phyloP scores from a whole-genome alignment of 345 rosid genomes.

The Euphorbia tirucalli region DNA sequence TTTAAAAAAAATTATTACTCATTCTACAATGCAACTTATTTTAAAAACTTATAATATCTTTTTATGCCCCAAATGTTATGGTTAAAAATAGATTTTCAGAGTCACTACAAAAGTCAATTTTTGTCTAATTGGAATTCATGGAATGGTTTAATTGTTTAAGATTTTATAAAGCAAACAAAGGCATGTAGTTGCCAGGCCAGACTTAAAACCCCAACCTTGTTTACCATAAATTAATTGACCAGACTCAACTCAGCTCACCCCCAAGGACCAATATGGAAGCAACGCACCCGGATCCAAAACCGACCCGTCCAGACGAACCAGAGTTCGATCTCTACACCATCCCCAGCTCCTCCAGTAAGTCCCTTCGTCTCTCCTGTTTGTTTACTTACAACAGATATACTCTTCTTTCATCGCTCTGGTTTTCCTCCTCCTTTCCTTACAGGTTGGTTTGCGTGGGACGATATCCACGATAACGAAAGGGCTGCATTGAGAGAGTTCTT shows the following conservation, averaged over 20 bases:
- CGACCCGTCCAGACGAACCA: constrained; percentile 39
- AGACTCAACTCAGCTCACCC: background rate
- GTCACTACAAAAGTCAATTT: too few relatives aligned
- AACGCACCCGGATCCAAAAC: constrained; percentile 37
- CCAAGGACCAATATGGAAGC: constrained; percentile 23
- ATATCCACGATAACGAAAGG: constrained; percentile 85
- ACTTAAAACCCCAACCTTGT: background rate
- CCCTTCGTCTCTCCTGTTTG: constrained; percentile 11
- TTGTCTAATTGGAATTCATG: too few relatives aligned
- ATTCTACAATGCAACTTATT: too few relatives aligned
- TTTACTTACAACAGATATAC: background rate
- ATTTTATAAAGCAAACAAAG: too few relatives aligned
- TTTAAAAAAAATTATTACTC: too few relatives aligned
- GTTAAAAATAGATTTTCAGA: too few relatives aligned
- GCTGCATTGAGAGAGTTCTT: constrained; percentile 69
- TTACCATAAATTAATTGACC: background rate
- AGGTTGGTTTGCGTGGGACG: constrained; percentile 96
- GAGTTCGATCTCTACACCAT: constrained; percentile 72
- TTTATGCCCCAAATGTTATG: too few relatives aligned
- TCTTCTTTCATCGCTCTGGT: background rate
- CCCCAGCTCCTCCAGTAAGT: constrained; percentile 68
- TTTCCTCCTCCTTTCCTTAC: background rate
- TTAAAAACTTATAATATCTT: too few relatives aligned
- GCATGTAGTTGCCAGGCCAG: background rate
- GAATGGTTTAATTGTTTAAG: too few relatives aligned